Evolutionary conservation across 345 rosid genomes (phyloP).

Genomic region (Camelina hispida): DNA sequence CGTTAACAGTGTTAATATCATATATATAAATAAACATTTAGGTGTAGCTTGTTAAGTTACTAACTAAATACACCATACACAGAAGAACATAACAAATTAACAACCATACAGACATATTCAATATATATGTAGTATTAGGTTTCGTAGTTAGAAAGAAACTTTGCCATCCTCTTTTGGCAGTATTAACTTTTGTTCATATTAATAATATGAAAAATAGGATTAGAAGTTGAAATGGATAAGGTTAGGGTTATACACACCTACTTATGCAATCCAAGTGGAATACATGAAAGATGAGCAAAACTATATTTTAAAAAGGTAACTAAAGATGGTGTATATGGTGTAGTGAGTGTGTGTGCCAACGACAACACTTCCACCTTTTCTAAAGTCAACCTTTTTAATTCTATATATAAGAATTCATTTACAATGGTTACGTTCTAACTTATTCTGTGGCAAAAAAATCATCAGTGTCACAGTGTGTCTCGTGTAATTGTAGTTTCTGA

Average conservation of each 20-base stretch:
- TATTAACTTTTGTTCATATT: constrained; percentile 19
- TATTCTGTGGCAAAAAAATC: neutral
- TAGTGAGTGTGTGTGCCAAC: constrained; percentile 43
- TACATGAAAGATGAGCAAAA: constrained; percentile 33
- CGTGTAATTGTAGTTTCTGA: neutral
- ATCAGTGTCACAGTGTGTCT: neutral
- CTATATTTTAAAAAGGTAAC: neutral
- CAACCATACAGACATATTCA: neutral
- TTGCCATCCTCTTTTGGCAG: constrained; percentile 15
- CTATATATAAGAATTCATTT: neutral
- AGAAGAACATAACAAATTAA: neutral
- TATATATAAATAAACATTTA: neutral
- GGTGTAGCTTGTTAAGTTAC: neutral
- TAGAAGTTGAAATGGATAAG: constrained; percentile 36
- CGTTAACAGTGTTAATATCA: neutral
- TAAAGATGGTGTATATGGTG: constrained; percentile 13
- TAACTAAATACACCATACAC: neutral
- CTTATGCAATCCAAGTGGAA: constrained; percentile 46
- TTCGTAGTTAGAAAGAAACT: constrained; percentile 21
- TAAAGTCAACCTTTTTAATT: constrained; percentile 41
- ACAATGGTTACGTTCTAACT: constrained; percentile 12
- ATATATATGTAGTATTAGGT: constrained; percentile 9
- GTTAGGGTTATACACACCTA: constrained; percentile 8
- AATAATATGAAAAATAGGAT: neutral
- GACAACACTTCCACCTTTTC: constrained; percentile 40